Base-by-base conservation (phyloP, 2,329 filamentous ascomycete species). In the Beauveria medogensis region DNA sequence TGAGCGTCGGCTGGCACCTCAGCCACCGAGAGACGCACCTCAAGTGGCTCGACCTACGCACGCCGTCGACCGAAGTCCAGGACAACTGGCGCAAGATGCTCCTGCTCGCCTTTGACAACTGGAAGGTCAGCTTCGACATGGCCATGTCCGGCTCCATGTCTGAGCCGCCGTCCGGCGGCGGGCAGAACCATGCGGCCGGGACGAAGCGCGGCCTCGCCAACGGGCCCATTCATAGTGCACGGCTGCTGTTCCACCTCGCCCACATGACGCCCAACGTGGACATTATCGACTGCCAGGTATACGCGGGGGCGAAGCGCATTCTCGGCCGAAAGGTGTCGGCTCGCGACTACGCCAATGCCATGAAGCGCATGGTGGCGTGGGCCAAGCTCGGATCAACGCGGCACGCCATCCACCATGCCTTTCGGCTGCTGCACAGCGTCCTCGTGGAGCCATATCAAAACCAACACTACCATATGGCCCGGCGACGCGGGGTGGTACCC, bases 1-100 rank as follows among this genome's bases (percentile, higher is more conserved):
- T 96, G n/a, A 94, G 90, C 65, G 90, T 96, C 5, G 92, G 88
- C 63, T 96, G 91, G 91, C 92, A 96, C 68, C 86, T 96, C 77
- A 91, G 90, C 65, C 90, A 92, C 73, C 83, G 90, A 67, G 91
- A 96, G 70, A 83, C 92, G 4, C 91, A 96, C 72, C 84, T 94
- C 30, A 91, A 86, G 66, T 92, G 90, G 64, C 80, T 96, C 0
- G 90, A 84, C 41, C 83, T 90, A 2, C 82, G 83, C 74, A 82
- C 72, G 75, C 84, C 62, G 72, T 89, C 63, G 78, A 84, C 55
- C 77, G 87, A 69, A 48, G 74, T 72, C 3, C 82, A 89, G 48
- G 89, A 91, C 61, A 88, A 87, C 65, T 96, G 91, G 91, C 85
- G 89, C 61, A 85, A 85, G 52, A 84, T 89, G 50, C 77, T 96